Conservation (phyloP, 495 filamentous ascomycete genomes). For the Viridothelium virens region DNA sequence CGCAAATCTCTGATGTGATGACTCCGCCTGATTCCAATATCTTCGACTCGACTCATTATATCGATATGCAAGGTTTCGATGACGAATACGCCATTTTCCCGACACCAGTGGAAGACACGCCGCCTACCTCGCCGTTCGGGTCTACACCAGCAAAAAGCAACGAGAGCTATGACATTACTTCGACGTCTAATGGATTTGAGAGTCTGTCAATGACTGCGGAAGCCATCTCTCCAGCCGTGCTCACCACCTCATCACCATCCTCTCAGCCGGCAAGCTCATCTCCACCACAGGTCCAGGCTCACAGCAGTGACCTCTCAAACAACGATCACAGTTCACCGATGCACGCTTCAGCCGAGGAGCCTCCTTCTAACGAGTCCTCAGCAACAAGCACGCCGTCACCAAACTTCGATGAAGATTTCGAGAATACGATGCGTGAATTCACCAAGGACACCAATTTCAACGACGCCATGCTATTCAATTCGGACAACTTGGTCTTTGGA, state of each 20-base stretch:
- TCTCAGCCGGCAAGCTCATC: background rate
- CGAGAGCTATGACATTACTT: background rate
- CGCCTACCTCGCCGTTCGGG: background rate
- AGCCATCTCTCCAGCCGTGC: background rate
- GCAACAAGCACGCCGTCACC: background rate
- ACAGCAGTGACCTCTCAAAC: background rate
- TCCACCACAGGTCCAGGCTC: background rate
- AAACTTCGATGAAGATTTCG: background rate
- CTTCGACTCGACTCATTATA: background rate
- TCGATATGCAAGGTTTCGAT: slow-evolving; percentile 3
- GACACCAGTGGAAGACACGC: background rate
- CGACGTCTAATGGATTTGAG: slow-evolving; percentile 1
- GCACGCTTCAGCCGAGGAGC: background rate
- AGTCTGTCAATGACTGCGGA: background rate
- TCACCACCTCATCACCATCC: background rate
- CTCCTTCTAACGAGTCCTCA: background rate
- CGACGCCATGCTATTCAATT: background rate
- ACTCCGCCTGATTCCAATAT: slow-evolving; percentile 1
- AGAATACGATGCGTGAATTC: background rate
- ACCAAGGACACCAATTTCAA: background rate
- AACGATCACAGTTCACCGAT: background rate
- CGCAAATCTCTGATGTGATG: background rate
- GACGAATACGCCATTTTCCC: background rate
- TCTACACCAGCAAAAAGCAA: background rate
- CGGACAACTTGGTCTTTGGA: background rate